Evolutionary conservation across 495 filamentous ascomycete genomes (phyloP).

Genomic region (Podospora fimiseda): DNA sequence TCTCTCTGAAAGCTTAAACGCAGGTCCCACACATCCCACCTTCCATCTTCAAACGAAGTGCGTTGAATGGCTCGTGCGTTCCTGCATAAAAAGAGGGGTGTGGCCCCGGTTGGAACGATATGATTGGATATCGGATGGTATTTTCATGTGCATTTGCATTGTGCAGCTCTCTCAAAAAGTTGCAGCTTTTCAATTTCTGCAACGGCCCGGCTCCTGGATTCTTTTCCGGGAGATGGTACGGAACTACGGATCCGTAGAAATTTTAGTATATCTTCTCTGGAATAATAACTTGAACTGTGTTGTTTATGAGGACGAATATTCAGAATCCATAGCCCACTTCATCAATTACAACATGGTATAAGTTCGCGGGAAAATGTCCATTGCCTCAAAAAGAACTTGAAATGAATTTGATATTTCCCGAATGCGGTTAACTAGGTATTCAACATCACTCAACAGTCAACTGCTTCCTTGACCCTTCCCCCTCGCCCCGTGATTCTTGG

Average conservation of each 20-base stretch:
- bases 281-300: too few species aligned
- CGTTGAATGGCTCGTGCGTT: slow-evolving; percentile 4
- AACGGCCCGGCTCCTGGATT: not conserved
- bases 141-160: not conserved
- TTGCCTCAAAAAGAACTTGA: not conserved
- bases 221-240: too few species aligned
- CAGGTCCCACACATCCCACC: slow-evolving; percentile 6
- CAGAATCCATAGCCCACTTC: too few species aligned
- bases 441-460: not conserved
- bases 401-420: too few species aligned
- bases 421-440: not conserved
- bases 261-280: too few species aligned
- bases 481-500: slow-evolving; percentile 11
- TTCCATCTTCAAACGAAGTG: not conserved
- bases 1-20: not conserved
- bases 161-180: too few species aligned
- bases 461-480: not conserved
- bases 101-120: not conserved
- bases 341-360: too few species aligned
- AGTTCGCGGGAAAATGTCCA: not conserved
- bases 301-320: too few species aligned
- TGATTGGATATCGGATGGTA: not conserved
- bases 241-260: too few species aligned
- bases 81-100: not conserved
- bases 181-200: not conserved